These are phyloP conservation scores for Xylaria sp. DNA, from an alignment of 2,329 filamentous ascomycete genomes.

Conservation along the genomic window DNA sequence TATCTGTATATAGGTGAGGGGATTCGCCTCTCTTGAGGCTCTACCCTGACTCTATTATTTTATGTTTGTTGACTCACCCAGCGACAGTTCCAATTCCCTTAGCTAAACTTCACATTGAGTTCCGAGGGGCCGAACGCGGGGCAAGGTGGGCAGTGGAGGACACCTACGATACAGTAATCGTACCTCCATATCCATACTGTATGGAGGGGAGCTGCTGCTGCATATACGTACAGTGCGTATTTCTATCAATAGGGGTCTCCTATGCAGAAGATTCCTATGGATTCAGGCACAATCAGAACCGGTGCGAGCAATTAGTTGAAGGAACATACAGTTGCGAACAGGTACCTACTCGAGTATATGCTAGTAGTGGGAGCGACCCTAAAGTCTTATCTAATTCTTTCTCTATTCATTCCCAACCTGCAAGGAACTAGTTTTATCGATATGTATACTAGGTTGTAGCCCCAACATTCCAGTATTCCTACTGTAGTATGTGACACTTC, in stretches of 20 bases:
- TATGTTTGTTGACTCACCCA: slow-evolving; percentile 34
- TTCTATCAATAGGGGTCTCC: not conserved
- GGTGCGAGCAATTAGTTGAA: too few relatives aligned
- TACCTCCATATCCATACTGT: not conserved
- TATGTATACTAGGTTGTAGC: too few relatives aligned
- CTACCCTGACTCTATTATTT: not conserved
- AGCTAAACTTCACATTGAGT: slow-evolving; percentile 1
- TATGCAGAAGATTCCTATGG: not conserved
- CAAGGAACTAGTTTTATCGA: too few relatives aligned
- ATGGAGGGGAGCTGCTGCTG: not conserved
- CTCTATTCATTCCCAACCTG: too few relatives aligned
- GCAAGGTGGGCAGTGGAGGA: slow-evolving; percentile 20
- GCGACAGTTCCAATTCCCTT: slow-evolving; percentile 10
- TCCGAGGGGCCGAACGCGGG: slow-evolving; percentile 36
- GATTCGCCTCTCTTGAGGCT: slow-evolving; percentile 24
- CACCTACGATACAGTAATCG: slow-evolving; percentile 24
- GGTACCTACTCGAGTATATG: too few relatives aligned
- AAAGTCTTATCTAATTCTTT: too few relatives aligned
- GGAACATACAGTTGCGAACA: too few relatives aligned
- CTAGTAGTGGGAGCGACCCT: too few relatives aligned
- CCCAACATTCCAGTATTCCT: too few relatives aligned
- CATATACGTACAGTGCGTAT: slow-evolving; percentile 14
- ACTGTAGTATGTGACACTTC: too few relatives aligned
- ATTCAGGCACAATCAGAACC: too few relatives aligned
- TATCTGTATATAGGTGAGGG: slow-evolving; percentile 28